Conservation (phyloP, 2,329 filamentous ascomycete species). For the Whalleya microplaca region DNA sequence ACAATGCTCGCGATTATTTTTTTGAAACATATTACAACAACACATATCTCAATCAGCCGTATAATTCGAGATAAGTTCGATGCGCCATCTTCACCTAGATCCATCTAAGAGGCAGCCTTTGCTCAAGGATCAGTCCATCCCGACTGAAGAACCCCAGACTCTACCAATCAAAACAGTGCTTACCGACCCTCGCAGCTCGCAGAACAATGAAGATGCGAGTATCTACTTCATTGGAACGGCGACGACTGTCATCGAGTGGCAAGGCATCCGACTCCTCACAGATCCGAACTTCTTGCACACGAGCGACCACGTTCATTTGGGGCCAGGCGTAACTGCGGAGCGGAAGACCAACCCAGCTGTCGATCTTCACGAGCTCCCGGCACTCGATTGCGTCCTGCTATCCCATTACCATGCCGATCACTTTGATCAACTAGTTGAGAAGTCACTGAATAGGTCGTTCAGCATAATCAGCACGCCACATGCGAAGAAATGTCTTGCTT, state of each 20-base stretch:
- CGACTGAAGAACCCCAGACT: slow-evolving; percentile 16
- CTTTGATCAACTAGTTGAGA: slow-evolving; percentile 46
- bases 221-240: slow-evolving; percentile 61
- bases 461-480: slow-evolving; percentile 67
- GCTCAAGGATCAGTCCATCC: slow-evolving; percentile 32
- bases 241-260: slow-evolving; percentile 59
- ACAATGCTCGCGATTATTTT: not conserved
- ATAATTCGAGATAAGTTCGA: slow-evolving; percentile 23
- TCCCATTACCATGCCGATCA: slow-evolving; percentile 66
- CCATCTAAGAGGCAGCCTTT: slow-evolving; percentile 35
- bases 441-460: slow-evolving; percentile 50
- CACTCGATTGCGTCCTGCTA: slow-evolving; percentile 62
- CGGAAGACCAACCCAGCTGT: slow-evolving; percentile 63
- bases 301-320: slow-evolving; percentile 68
- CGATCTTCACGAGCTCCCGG: slow-evolving; percentile 61
- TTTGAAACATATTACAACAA: not conserved
- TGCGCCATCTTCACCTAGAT: slow-evolving; percentile 31
- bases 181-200: slow-evolving; percentile 28
- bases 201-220: slow-evolving; percentile 43
- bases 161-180: slow-evolving; percentile 31
- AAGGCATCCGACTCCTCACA: slow-evolving; percentile 56
- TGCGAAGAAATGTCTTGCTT: slow-evolving; percentile 56
- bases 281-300: slow-evolving; percentile 69
- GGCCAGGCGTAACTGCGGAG: slow-evolving; percentile 61
- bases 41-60: not conserved